Evolutionary conservation across 148 eudicot species (phyloP).

Genomic region (Dianthus caryophyllus): DNA sequence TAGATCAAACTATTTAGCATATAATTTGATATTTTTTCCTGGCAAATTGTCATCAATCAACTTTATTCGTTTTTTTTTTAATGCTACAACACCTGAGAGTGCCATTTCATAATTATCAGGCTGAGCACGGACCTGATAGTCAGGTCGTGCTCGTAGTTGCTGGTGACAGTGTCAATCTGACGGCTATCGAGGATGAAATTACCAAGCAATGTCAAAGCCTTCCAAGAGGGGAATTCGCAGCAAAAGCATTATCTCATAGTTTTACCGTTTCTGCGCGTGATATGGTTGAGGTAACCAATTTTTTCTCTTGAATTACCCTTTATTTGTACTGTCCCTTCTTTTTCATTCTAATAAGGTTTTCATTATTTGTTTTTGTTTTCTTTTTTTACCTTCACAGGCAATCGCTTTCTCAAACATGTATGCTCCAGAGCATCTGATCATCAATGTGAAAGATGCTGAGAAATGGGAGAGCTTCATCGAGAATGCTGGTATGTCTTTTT

Average conservation of each 20-base stretch:
- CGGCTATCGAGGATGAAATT: slow-evolving; percentile 67
- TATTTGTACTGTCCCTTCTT: no score
- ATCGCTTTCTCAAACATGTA: slow-evolving; percentile 83
- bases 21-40: no score
- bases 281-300: slow-evolving; percentile 85
- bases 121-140: slow-evolving; percentile 99
- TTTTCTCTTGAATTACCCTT: neutral
- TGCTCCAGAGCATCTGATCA: slow-evolving; percentile 96
- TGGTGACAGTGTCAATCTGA: slow-evolving; percentile 74
- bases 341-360: neutral
- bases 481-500: slow-evolving; percentile 66
- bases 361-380: neutral
- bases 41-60: neutral
- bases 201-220: slow-evolving; percentile 75
- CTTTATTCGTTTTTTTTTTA: neutral
- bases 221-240: slow-evolving; percentile 87
- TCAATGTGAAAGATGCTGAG: slow-evolving; percentile 93
- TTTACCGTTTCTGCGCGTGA: slow-evolving; percentile 75
- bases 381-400: slow-evolving; percentile 41
- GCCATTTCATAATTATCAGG: slow-evolving; percentile 45
- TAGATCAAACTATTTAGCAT: no score
- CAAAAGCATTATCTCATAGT: slow-evolving; percentile 84
- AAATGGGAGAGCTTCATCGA: slow-evolving; percentile 91
- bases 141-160: slow-evolving; percentile 93
- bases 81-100: neutral